phyloP scores from a whole-genome alignment of 2,329 filamentous ascomycete species.

The Fusarium marasasianum region DNA sequence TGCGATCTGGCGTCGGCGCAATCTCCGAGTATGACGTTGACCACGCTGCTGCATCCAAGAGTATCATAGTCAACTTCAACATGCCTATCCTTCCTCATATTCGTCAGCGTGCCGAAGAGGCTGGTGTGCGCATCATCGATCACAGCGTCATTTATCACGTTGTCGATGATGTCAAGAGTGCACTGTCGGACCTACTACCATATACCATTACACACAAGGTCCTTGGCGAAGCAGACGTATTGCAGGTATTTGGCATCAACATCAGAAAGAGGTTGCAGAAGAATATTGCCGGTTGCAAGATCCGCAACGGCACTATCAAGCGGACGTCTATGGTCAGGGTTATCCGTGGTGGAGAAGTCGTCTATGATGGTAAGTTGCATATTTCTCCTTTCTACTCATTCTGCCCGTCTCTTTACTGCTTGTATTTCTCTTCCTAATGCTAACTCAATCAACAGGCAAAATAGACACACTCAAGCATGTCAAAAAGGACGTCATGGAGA shows the following conservation, averaged over 20 bases:
- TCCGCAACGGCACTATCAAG: constrained; percentile 80
- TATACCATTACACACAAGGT: constrained; percentile 75
- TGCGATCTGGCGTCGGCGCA: constrained; percentile 80
- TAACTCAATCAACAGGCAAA: constrained; percentile 63
- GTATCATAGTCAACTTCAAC: constrained; percentile 89
- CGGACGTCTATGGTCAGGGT: constrained; percentile 75
- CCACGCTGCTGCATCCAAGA: constrained; percentile 80
- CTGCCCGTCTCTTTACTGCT: background rate
- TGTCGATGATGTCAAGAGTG: constrained; percentile 74
- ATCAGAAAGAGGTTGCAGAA: constrained; percentile 74
- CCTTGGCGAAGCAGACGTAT: constrained; percentile 86
- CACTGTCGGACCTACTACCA: constrained; percentile 75
- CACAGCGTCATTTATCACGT: constrained; percentile 88
- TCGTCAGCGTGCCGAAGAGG: constrained; percentile 72
- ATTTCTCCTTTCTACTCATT: background rate
- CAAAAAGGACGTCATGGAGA: constrained; percentile 90
- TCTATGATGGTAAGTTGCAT: constrained; percentile 80
- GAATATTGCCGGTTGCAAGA: constrained; percentile 86
- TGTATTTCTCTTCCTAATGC: background rate
- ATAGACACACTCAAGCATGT: constrained; percentile 86
- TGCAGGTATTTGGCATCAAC: constrained; percentile 85
- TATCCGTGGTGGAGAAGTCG: constrained; percentile 71
- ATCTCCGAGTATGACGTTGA: constrained; percentile 89
- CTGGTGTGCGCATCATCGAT: constrained; percentile 81
- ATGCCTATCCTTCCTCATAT: constrained; percentile 73